Evolutionary conservation across 768 basidiomycete species (phyloP), one percentile per base, ranked within the genome.

Genomic region (Tremella yokohamensis): DNA sequence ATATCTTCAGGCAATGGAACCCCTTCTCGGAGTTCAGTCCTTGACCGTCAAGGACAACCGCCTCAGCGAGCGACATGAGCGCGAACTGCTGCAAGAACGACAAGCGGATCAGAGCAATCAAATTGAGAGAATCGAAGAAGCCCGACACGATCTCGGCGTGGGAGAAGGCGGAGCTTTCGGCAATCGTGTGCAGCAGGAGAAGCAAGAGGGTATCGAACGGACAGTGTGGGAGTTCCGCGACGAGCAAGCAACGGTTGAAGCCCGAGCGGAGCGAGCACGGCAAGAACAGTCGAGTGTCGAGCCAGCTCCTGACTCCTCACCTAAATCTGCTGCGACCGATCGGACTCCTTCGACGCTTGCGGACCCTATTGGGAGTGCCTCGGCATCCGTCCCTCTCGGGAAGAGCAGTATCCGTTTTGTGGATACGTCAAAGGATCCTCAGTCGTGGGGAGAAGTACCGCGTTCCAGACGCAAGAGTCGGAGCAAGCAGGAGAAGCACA

Each of bases 1-100:
- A 8, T 90, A 93, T 76, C 82, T 80, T 7, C 70, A 75, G 44
- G 89, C 87, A 16, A 96, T 96, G 91, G 90, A 96, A 66, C 77
- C 77, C 40, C 74, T 89, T 3, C 80, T 96, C 25, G 86, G 84
- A 39, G 84, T 87, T n/a, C 57, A 16, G 22, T 8, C 8, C 7
- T 18, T 40, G 26, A 48, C 58, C 54, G 39, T 37, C n/a, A 56
- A 49, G 24, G 44, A 38, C 25, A 49, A 54, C 19, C 25, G 12
- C 12, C 34, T 49, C 49, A 44, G 40, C 26, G 40, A 37, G 19
- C 34, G 19, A 18, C 42, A 59, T 25, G 68, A 63, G 29, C 54
- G 56, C 11, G 49, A 57, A 11, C 63, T 64, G 20, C 59, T 54
- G 38, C 22, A 49, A 24, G 40, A 52, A 12, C 64, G 69, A 4